A percentile compares a stretch with the other conserved stretches of the same genome.
phyloP scores from a whole-genome alignment of 2,329 filamentous ascomycete species.

The Leptographium flavum region DNA sequence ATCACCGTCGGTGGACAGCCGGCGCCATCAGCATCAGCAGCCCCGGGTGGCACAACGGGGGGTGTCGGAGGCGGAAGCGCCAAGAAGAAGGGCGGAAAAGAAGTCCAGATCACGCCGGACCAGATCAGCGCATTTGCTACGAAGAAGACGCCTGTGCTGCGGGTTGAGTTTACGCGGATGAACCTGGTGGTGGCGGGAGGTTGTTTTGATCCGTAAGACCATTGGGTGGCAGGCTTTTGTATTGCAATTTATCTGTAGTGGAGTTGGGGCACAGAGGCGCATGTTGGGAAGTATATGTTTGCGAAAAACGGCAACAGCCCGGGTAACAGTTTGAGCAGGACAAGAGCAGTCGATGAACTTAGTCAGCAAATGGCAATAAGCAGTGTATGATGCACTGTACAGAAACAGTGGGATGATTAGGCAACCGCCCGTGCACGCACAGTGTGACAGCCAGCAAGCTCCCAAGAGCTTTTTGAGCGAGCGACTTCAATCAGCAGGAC shows the following conservation, averaged over 20 bases:
- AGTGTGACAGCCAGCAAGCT: neutral
- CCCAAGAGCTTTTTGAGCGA: no score
- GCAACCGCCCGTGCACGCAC: neutral
- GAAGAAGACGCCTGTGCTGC: slow-evolving; percentile 90
- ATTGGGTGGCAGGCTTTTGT: neutral
- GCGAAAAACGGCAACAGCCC: neutral
- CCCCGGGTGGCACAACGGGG: slow-evolving; percentile 16
- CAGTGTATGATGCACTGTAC: no score
- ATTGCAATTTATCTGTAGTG: neutral
- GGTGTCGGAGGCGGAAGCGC: slow-evolving; percentile 17
- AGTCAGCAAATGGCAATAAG: no score
- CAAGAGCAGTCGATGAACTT: neutral
- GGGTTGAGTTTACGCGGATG: slow-evolving; percentile 88
- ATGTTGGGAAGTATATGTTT: neutral
- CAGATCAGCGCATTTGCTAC: slow-evolving; percentile 92
- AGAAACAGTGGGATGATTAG: no score
- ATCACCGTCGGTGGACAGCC: slow-evolving; percentile 29
- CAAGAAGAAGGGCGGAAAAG: slow-evolving; percentile 74
- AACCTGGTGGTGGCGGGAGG: slow-evolving; percentile 83
- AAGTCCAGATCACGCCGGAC: slow-evolving; percentile 78
- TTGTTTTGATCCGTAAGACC: slow-evolving; percentile 40
- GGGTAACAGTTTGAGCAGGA: neutral
- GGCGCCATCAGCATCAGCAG: slow-evolving; percentile 26
- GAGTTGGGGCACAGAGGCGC: neutral
- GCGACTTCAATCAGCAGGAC: no score